A percentile compares a stretch with the other conserved stretches of the same genome.
These are phyloP conservation scores for Trichoderma aggressivum DNA, from an alignment of 2,329 filamentous ascomycete species.

Conservation along the genomic window DNA sequence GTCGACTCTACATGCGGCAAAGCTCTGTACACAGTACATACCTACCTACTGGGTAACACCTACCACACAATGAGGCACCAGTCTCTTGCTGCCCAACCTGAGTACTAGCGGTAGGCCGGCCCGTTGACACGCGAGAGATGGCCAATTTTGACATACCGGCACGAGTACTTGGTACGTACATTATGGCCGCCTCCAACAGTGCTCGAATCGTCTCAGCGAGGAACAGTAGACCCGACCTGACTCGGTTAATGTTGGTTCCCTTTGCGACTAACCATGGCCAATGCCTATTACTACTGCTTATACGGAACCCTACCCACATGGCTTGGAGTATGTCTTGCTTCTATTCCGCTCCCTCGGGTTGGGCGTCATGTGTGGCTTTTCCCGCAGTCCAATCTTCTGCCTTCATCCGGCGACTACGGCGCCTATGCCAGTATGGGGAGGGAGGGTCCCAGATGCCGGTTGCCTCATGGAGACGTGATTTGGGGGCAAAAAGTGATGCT, in stretches of 20 bases:
- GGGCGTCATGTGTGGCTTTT: slow-evolving; percentile 9
- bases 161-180: neutral
- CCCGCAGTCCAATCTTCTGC: slow-evolving; percentile 4
- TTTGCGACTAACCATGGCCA: neutral
- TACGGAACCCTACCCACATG: slow-evolving; percentile 16
- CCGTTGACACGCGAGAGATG: neutral
- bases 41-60: neutral
- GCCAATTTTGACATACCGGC: neutral
- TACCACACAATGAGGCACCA: neutral
- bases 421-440: neutral
- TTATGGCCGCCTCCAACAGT: neutral
- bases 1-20: neutral
- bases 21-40: neutral
- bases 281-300: neutral
- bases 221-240: neutral
- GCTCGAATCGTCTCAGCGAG: neutral
- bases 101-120: neutral
- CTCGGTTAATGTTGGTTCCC: slow-evolving; percentile 5
- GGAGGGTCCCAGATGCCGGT: neutral
- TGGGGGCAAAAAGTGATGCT: neutral
- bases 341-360: slow-evolving; percentile 12
- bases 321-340: slow-evolving; percentile 17
- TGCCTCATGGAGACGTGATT: slow-evolving; percentile 1
- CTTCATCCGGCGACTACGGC: slow-evolving; percentile 1
- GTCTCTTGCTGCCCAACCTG: slow-evolving; percentile 8